These are phyloP conservation scores for Aspergillus fijiensis DNA, from an alignment of 2,329 filamentous ascomycete species.

Conservation along the genomic window DNA sequence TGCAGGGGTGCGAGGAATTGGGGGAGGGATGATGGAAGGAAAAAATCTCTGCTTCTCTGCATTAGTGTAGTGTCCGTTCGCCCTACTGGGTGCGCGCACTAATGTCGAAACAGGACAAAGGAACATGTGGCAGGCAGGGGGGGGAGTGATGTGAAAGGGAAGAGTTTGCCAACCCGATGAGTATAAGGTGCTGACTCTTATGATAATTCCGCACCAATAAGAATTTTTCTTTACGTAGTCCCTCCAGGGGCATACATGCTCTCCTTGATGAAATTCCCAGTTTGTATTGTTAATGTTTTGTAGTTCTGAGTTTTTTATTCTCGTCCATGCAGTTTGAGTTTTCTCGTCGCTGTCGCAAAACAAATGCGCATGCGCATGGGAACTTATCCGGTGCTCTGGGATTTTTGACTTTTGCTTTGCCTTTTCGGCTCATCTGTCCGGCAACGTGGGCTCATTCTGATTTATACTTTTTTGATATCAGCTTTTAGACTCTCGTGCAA, in stretches of 20 bases:
- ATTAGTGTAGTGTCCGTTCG: conserved; percentile 1
- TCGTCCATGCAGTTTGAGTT: no score
- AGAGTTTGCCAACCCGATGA: background rate
- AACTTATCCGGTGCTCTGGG: background rate
- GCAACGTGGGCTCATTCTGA: background rate
- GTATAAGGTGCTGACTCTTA: conserved; percentile 2
- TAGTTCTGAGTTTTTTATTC: background rate
- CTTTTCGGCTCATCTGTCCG: background rate
- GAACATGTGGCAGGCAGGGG: conserved; percentile 9
- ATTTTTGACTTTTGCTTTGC: background rate
- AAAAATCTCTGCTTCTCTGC: conserved; percentile 8
- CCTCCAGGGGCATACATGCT: background rate
- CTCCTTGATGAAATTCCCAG: background rate
- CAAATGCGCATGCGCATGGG: background rate
- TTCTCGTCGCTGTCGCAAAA: background rate
- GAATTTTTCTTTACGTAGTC: conserved; percentile 3
- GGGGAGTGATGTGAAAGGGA: background rate
- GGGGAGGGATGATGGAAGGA: background rate
- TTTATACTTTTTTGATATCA: background rate
- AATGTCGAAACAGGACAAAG: background rate
- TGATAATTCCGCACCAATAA: conserved; percentile 1
- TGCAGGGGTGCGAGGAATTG: background rate
- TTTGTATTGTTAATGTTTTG: background rate
- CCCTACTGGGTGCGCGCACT: background rate
- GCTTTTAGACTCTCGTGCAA: background rate